Percentiles rank a stretch among this genome's conserved stretches.
phyloP scores from a whole-genome alignment of 805 yeast species.

The Saccharomycopsis sp. region DNA sequence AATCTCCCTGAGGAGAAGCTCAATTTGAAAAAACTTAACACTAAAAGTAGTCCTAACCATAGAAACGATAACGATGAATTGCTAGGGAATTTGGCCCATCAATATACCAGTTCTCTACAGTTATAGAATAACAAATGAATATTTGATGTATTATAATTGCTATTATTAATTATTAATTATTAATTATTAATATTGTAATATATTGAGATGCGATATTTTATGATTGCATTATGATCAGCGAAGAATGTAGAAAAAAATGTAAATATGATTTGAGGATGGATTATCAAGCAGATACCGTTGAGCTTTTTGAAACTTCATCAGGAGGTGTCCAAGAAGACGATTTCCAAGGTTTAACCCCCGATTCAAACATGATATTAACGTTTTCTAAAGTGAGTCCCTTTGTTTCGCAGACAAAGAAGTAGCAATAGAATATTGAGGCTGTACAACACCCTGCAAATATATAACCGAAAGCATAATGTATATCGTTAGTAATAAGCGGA shows the following conservation, averaged over 20 bases:
- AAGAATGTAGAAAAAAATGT: not conserved
- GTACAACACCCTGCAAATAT: slow-evolving; percentile 48
- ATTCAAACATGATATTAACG: slow-evolving; percentile 58
- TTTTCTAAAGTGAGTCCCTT: slow-evolving; percentile 78
- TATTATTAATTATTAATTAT: too few relatives aligned
- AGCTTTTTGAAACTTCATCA: not conserved
- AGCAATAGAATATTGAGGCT: slow-evolving; percentile 56
- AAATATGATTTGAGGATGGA: not conserved
- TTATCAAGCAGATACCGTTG: not conserved
- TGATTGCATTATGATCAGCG: too few relatives aligned
- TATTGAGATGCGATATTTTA: too few relatives aligned
- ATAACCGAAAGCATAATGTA: slow-evolving; percentile 64
- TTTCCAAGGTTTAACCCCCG: slow-evolving; percentile 38
- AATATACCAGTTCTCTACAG: slow-evolving; percentile 18
- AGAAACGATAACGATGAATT: slow-evolving; percentile 8
- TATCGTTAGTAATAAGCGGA: slow-evolving; percentile 54
- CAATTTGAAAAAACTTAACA: slow-evolving; percentile 30
- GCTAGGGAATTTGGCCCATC: slow-evolving; percentile 19
- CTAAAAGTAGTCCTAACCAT: not conserved
- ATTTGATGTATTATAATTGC: too few relatives aligned
- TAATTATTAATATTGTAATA: too few relatives aligned
- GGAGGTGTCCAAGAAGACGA: slow-evolving; percentile 51
- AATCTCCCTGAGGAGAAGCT: slow-evolving; percentile 32
- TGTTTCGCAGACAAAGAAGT: slow-evolving; percentile 71
- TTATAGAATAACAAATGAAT: slow-evolving; percentile 3